Conservation (phyloP, 345 rosid genomes). For the Cardiospermum halicacabum region DNA sequence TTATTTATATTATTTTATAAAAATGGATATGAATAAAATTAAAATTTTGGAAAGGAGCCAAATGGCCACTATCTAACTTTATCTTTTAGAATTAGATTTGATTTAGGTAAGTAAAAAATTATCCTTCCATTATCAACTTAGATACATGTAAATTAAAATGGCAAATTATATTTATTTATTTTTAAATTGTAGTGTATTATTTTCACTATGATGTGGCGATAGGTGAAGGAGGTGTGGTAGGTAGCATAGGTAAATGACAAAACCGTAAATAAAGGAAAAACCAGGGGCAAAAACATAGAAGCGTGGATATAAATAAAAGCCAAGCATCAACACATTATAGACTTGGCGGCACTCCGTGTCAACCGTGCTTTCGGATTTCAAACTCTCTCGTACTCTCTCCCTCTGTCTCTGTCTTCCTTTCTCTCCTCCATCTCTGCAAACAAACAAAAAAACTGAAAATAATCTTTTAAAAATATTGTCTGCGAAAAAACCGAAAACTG, state of each 20-base stretch:
- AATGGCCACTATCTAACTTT: no score
- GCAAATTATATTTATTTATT: no score
- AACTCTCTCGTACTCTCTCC: neutral
- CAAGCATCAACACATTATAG: neutral
- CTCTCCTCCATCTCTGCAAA: neutral
- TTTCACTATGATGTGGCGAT: neutral
- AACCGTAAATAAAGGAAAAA: neutral
- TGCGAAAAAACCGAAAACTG: neutral
- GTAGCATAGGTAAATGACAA: neutral
- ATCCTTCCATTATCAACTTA: no score
- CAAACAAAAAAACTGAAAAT: neutral
- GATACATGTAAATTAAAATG: no score
- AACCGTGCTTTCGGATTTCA: conserved; percentile 21
- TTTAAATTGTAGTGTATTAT: no score
- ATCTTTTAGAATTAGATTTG: no score
- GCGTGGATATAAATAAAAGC: neutral
- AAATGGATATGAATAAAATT: no score
- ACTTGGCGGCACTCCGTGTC: conserved; percentile 50
- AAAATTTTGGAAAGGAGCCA: no score
- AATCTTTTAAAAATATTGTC: neutral
- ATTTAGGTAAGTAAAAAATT: no score
- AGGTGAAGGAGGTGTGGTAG: no score
- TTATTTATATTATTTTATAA: no score
- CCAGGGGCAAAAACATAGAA: neutral
- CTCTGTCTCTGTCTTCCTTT: neutral